Percentiles rank a stretch among this genome's conserved stretches.
These are phyloP conservation scores for Berkeleyomyces rouxiae DNA, from an alignment of 2,329 filamentous ascomycete genomes.

Conservation along the genomic window DNA sequence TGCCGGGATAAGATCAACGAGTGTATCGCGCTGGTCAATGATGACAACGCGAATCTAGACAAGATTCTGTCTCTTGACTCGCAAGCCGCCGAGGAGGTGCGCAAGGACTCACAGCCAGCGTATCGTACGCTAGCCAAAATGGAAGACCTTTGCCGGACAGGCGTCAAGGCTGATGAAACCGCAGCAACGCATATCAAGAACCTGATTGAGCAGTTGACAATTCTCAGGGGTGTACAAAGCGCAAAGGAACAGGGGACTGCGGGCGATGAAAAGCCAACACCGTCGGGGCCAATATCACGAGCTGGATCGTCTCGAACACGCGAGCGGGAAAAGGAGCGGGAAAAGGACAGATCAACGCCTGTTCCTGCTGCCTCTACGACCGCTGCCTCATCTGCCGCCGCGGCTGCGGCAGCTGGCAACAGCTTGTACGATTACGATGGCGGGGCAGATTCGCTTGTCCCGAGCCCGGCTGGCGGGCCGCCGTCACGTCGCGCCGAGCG, in stretches of 20 bases:
- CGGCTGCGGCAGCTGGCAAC: conserved; percentile 6
- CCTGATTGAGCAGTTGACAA: conserved; percentile 27
- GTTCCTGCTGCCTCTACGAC: background rate
- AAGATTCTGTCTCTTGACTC: conserved; percentile 27
- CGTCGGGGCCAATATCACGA: background rate
- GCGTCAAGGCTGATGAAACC: conserved; percentile 26
- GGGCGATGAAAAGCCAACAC: background rate
- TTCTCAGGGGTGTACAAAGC: conserved; percentile 27
- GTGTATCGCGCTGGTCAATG: conserved; percentile 25
- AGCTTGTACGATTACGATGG: conserved; percentile 29
- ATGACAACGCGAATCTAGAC: conserved; percentile 26
- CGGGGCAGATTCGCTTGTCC: conserved; percentile 29
- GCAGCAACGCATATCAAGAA: conserved; percentile 23
- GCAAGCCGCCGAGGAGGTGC: conserved; percentile 24
- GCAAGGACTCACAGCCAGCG: conserved; percentile 20
- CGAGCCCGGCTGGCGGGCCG: conserved; percentile 24
- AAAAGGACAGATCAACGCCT: conserved; percentile 15
- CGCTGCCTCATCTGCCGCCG: background rate
- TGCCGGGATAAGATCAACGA: conserved; percentile 26
- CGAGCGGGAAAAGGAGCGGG: conserved; percentile 16
- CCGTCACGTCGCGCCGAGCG: conserved; percentile 18
- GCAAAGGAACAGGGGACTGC: conserved; percentile 25
- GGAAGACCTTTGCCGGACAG: conserved; percentile 27
- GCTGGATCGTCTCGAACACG: conserved; percentile 7
- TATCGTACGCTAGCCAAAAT: conserved; percentile 24